These are phyloP conservation scores for Fraxinus cuspidata DNA, from an alignment of 257 asterid species.

Conservation along the genomic window DNA sequence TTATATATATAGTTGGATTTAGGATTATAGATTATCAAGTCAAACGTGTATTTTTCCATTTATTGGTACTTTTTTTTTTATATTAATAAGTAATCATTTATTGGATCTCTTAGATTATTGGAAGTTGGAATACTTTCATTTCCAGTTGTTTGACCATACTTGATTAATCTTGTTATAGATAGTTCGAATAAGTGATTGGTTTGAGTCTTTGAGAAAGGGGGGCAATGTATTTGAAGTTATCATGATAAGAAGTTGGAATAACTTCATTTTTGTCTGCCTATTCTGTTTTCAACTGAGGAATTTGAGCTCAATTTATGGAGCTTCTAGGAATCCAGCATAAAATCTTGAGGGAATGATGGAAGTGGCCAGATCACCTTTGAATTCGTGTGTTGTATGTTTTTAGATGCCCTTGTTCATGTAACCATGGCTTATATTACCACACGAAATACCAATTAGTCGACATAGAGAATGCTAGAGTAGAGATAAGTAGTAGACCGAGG, in stretches of 20 bases:
- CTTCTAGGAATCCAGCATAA: neutral
- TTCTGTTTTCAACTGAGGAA: constrained; percentile 10
- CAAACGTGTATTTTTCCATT: neutral
- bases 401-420: neutral
- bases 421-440: neutral
- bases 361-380: neutral
- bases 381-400: neutral
- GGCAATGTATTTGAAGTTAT: too few species aligned
- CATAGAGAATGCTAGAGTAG: neutral
- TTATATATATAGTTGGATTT: neutral
- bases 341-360: neutral
- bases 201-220: too few species aligned
- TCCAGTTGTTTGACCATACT: neutral
- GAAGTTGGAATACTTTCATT: neutral
- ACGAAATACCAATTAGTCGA: neutral
- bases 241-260: neutral
- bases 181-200: too few species aligned
- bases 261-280: neutral
- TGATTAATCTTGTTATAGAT: neutral
- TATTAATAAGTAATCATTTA: constrained; percentile 1
- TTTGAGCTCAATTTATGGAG: constrained; percentile 5
- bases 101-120: neutral
- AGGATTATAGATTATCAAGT: neutral
- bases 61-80: constrained; percentile 42
- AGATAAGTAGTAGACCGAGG: neutral